A percentile compares a stretch with the other conserved stretches of the same genome.
Evolutionary conservation across 2,329 filamentous ascomycete genomes (phyloP).

Genomic region (Saccharata proteae): DNA sequence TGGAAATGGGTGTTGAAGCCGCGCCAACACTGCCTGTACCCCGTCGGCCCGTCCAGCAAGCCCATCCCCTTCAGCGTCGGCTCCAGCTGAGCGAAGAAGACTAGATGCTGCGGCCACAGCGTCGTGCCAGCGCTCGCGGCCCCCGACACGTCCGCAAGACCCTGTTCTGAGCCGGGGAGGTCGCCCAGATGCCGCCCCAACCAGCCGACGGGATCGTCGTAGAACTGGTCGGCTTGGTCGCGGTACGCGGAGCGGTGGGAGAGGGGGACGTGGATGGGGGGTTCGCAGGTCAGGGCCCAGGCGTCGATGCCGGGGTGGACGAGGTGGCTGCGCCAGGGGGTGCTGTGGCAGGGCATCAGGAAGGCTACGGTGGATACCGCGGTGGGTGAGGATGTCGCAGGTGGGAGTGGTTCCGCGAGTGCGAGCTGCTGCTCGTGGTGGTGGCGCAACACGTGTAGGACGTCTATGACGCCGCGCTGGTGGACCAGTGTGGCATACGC

Average conservation of each 20-base stretch:
- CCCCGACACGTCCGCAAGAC: background rate
- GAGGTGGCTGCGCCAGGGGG: slow-evolving; percentile 85
- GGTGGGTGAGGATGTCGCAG: slow-evolving; percentile 10
- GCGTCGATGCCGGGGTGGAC: slow-evolving; percentile 62
- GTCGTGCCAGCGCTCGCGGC: slow-evolving; percentile 10
- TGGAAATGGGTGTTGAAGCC: slow-evolving; percentile 51
- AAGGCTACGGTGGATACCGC: slow-evolving; percentile 52
- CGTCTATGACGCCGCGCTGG: slow-evolving; percentile 65
- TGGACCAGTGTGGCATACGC: slow-evolving; percentile 66
- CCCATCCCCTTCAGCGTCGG: slow-evolving; percentile 30
- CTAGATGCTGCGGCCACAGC: slow-evolving; percentile 33
- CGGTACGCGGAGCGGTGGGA: slow-evolving; percentile 56
- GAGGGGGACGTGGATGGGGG: slow-evolving; percentile 58
- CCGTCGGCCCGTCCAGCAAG: slow-evolving; percentile 30
- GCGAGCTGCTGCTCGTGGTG: slow-evolving; percentile 47
- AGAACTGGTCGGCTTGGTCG: slow-evolving; percentile 89
- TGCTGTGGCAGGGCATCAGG: slow-evolving; percentile 91
- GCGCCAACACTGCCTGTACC: slow-evolving; percentile 47
- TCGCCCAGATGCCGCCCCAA: slow-evolving; percentile 30
- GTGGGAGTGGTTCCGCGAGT: slow-evolving; percentile 13
- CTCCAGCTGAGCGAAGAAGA: slow-evolving; percentile 48
- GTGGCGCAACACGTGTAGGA: slow-evolving; percentile 62
- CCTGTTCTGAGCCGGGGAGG: slow-evolving; percentile 11
- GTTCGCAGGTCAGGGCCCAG: slow-evolving; percentile 83
- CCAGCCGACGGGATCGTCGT: slow-evolving; percentile 45